These are phyloP conservation scores for Pleurostoma richardsiae DNA, from an alignment of 2,329 filamentous ascomycete genomes.

Conservation along the genomic window DNA sequence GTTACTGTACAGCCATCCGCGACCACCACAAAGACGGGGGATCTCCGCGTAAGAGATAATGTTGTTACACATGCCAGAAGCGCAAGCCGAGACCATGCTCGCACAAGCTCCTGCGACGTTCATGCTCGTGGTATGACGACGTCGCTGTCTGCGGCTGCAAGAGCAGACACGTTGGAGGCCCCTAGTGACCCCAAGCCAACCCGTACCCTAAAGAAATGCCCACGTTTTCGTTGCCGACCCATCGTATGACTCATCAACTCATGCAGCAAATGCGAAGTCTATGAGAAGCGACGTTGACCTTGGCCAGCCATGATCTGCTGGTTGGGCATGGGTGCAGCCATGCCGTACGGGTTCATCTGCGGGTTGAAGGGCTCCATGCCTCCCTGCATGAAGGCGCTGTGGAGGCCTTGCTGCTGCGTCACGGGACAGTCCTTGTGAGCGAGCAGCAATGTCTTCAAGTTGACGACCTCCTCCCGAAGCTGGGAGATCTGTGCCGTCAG, in stretches of 20 bases:
- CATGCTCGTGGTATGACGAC: too few species aligned
- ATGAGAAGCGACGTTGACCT: slow-evolving; percentile 53
- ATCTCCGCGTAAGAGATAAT: neutral
- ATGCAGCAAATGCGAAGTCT: slow-evolving; percentile 17
- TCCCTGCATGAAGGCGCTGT: slow-evolving; percentile 47
- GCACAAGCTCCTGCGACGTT: too few species aligned
- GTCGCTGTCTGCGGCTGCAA: neutral
- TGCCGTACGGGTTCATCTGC: slow-evolving; percentile 56
- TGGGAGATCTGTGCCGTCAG: slow-evolving; percentile 78
- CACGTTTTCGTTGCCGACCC: neutral
- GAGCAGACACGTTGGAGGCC: neutral
- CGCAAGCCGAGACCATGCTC: too few species aligned
- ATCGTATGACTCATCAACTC: neutral
- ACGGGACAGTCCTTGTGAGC: slow-evolving; percentile 97
- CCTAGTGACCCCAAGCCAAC: neutral
- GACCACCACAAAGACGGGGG: neutral
- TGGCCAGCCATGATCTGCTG: slow-evolving; percentile 53
- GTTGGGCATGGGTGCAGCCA: slow-evolving; percentile 45
- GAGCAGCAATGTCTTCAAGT: slow-evolving; percentile 84
- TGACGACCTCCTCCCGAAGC: slow-evolving; percentile 87
- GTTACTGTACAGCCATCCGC: neutral
- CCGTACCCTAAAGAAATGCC: neutral
- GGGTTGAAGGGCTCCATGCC: slow-evolving; percentile 48
- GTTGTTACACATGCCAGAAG: neutral
- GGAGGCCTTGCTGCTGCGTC: slow-evolving; percentile 77